A percentile compares a stretch with the other conserved stretches of the same genome.
Evolutionary conservation across 176 grass and related monocot genomes (phyloP).

Genomic region (Saccharum officinarum): DNA sequence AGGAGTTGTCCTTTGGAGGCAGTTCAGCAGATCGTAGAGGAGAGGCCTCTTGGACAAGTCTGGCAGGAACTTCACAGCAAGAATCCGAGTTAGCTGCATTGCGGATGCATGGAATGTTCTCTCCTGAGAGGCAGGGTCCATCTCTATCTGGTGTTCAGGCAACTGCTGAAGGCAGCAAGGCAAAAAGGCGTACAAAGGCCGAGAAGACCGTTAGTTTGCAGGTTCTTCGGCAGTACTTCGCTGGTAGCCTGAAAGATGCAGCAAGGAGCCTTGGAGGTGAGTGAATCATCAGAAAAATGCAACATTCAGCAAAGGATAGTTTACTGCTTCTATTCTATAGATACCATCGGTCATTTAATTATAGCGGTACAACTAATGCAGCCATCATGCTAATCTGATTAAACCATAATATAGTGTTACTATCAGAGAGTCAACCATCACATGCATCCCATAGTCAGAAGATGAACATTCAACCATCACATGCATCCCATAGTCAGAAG

Average conservation of each 20-base stretch:
- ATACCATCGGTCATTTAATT: slow-evolving; percentile 37
- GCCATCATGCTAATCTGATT: slow-evolving; percentile 18
- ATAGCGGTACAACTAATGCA: slow-evolving; percentile 18
- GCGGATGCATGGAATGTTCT: slow-evolving; percentile 33
- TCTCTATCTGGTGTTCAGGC: slow-evolving; percentile 29
- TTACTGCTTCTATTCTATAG: slow-evolving; percentile 36
- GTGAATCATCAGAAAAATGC: slow-evolving; percentile 21
- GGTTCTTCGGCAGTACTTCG: slow-evolving; percentile 84
- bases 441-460: too few relatives aligned
- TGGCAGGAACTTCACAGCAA: slow-evolving; percentile 47
- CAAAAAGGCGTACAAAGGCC: slow-evolving; percentile 70
- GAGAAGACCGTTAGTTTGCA: slow-evolving; percentile 90
- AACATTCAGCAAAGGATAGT: slow-evolving; percentile 32
- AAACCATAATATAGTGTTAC: slow-evolving; percentile 33
- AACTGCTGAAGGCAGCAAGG: slow-evolving; percentile 43
- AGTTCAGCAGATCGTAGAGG: slow-evolving; percentile 35
- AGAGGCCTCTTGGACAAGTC: slow-evolving; percentile 38
- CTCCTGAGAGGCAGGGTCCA: slow-evolving; percentile 34
- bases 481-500: slow-evolving; percentile 29
- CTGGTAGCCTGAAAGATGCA: slow-evolving; percentile 97
- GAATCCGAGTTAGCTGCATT: slow-evolving; percentile 46
- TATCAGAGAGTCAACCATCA: slow-evolving; percentile 43
- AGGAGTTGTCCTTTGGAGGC: slow-evolving; percentile 44
- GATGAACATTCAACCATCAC: too few relatives aligned
- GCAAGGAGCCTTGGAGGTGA: slow-evolving; percentile 91